phyloP scores from a whole-genome alignment of 2,329 filamentous ascomycete genomes.

The Trichoderma hamatum region DNA sequence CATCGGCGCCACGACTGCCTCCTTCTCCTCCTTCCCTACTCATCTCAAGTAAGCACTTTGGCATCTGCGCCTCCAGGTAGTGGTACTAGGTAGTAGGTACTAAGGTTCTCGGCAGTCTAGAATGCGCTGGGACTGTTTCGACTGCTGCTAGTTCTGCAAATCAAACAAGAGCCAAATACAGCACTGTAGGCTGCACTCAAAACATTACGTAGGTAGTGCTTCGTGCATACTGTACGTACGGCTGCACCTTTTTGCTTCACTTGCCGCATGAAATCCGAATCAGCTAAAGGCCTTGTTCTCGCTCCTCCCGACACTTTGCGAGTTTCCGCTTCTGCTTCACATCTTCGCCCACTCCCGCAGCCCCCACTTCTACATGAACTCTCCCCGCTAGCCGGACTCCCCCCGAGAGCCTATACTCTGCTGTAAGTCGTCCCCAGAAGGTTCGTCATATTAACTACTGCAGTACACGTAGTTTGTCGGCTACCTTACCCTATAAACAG shows the following conservation, averaged over 20 bases:
- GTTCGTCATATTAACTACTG: background rate
- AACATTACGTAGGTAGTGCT: background rate
- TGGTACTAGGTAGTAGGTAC: no score
- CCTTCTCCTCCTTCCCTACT: background rate
- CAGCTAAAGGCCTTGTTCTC: background rate
- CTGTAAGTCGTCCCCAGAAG: background rate
- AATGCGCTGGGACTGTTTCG: background rate
- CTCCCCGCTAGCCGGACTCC: background rate
- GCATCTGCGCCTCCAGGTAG: background rate
- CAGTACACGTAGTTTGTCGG: background rate
- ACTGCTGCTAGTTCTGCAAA: background rate
- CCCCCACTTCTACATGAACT: background rate
- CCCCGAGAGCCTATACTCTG: conserved; percentile 8
- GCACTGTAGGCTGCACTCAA: no score
- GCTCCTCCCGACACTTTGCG: background rate
- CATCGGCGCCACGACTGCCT: conserved; percentile 10
- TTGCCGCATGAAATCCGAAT: background rate
- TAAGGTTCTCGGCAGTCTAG: background rate
- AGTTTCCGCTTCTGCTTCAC: background rate
- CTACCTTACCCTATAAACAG: background rate
- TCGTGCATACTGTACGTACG: background rate
- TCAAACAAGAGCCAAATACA: background rate
- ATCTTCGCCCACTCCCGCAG: background rate
- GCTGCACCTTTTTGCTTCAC: background rate
- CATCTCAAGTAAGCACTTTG: conserved; percentile 12